A percentile compares a stretch with the other conserved stretches of the same genome.
Conservation (phyloP, 805 yeast species). For the Saturnispora hagleri region DNA sequence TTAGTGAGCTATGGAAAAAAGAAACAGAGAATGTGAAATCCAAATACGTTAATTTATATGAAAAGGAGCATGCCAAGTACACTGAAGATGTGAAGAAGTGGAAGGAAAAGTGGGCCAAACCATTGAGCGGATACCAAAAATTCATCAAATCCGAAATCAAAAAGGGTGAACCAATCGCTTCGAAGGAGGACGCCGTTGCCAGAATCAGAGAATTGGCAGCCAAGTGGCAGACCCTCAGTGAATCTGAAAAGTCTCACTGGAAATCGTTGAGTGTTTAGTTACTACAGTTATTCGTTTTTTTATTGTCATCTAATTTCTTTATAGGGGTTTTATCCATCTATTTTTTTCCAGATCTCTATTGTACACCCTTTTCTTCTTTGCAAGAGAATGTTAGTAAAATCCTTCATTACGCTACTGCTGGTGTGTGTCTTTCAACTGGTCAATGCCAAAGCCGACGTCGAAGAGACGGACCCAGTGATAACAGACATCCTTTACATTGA, state of each 20-base stretch:
- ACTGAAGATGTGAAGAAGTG: conserved; percentile 16
- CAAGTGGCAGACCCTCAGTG: conserved; percentile 18
- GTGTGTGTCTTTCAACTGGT: neutral
- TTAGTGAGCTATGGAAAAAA: conserved; percentile 16
- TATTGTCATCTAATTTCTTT: neutral
- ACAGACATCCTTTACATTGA: conserved; percentile 39
- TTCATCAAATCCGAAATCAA: conserved; percentile 15
- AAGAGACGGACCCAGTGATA: conserved; percentile 35
- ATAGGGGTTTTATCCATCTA: neutral
- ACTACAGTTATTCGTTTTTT: neutral
- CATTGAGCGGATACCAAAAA: conserved; percentile 18
- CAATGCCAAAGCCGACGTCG: neutral
- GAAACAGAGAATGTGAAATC: conserved; percentile 15
- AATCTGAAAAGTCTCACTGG: conserved; percentile 19
- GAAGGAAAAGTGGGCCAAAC: conserved; percentile 18
- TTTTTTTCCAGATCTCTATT: neutral
- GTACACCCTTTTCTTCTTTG: neutral
- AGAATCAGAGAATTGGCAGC: conserved; percentile 16
- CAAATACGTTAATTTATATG: conserved; percentile 9
- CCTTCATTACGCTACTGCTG: neutral
- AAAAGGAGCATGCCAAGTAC: conserved; percentile 8
- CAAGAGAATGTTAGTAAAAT: neutral
- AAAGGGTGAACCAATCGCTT: conserved; percentile 8
- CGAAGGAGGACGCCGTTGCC: conserved; percentile 12
- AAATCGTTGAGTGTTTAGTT: conserved; percentile 3